Evolutionary conservation across 2,329 filamentous ascomycete species (phyloP).

Genomic region (Aulographum hederae): DNA sequence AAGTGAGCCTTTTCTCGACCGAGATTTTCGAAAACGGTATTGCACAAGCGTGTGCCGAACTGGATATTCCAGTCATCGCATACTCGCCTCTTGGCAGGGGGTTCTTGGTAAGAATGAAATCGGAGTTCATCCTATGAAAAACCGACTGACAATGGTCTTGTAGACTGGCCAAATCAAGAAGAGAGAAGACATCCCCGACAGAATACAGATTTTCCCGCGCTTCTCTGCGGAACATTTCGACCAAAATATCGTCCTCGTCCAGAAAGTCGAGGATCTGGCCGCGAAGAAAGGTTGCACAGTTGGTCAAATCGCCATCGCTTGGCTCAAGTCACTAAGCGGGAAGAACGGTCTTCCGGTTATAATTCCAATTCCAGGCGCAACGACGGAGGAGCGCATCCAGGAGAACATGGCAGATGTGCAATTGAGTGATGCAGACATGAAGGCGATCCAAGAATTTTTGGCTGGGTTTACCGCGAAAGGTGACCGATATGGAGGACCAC

Average conservation of each 20-base stretch:
- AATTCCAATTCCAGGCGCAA: slow-evolving; percentile 25
- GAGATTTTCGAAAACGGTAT: slow-evolving; percentile 40
- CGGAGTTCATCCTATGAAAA: slow-evolving; percentile 16
- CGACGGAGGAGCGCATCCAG: slow-evolving; percentile 16
- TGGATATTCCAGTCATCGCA: slow-evolving; percentile 50
- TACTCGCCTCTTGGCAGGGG: slow-evolving; percentile 55
- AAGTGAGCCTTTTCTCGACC: slow-evolving; percentile 38
- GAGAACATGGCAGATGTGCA: slow-evolving; percentile 28
- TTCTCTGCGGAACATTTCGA: slow-evolving; percentile 46
- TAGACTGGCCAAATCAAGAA: neutral
- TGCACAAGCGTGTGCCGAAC: slow-evolving; percentile 36
- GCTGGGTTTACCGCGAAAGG: neutral
- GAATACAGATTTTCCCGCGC: slow-evolving; percentile 25
- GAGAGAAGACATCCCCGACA: neutral
- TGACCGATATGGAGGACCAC: neutral
- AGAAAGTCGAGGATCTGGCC: slow-evolving; percentile 39
- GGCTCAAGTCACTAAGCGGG: slow-evolving; percentile 25
- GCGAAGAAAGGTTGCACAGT: slow-evolving; percentile 32
- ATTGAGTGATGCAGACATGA: slow-evolving; percentile 31
- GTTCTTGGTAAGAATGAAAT: slow-evolving; percentile 28
- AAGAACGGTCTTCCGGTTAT: slow-evolving; percentile 24
- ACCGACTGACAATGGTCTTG: neutral
- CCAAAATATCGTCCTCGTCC: slow-evolving; percentile 44
- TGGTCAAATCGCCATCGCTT: slow-evolving; percentile 30
- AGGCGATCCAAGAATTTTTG: slow-evolving; percentile 18